Conservation (phyloP, 345 rosid genomes). For the Gossypium stocksii region DNA sequence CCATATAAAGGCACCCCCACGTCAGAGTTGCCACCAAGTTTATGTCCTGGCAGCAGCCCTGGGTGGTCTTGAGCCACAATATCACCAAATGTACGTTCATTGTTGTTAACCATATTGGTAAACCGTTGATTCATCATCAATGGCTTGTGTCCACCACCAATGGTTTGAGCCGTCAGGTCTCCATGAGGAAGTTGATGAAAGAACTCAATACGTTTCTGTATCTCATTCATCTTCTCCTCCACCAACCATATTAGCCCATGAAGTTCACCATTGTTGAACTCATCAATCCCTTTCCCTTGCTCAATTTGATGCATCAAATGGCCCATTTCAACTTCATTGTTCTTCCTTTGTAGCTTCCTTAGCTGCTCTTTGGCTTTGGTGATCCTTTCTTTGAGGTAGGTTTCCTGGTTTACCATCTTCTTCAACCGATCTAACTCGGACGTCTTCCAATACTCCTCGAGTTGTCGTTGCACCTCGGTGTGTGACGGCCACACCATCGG, state of each 20-base stretch:
- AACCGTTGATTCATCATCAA: not conserved
- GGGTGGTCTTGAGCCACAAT: not conserved
- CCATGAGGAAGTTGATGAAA: not conserved
- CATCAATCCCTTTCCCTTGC: slow-evolving; percentile 5
- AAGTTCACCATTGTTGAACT: slow-evolving; percentile 6
- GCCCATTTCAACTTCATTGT: slow-evolving; percentile 18
- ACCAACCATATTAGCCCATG: slow-evolving; percentile 19
- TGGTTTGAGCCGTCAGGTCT: not conserved
- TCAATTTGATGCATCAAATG: slow-evolving; percentile 21
- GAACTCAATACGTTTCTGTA: slow-evolving; percentile 13
- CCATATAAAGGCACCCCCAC: not conserved
- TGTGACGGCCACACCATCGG: slow-evolving; percentile 40
- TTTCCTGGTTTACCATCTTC: slow-evolving; percentile 37
- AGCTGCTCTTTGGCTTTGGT: slow-evolving; percentile 20
- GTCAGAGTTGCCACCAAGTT: not conserved
- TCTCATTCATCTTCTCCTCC: slow-evolving; percentile 25
- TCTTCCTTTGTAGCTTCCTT: slow-evolving; percentile 17
- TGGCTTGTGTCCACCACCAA: not conserved
- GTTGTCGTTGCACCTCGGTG: slow-evolving; percentile 3
- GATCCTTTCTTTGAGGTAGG: slow-evolving; percentile 27
- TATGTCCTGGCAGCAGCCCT: not conserved
- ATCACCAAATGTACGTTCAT: too few relatives aligned
- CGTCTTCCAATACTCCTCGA: slow-evolving; percentile 7
- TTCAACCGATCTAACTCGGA: slow-evolving; percentile 28
- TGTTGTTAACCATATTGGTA: not conserved